These are phyloP conservation scores for Paraurostyla sp. DNA, from an alignment of 73 alveolate species.

Conservation along the genomic window DNA sequence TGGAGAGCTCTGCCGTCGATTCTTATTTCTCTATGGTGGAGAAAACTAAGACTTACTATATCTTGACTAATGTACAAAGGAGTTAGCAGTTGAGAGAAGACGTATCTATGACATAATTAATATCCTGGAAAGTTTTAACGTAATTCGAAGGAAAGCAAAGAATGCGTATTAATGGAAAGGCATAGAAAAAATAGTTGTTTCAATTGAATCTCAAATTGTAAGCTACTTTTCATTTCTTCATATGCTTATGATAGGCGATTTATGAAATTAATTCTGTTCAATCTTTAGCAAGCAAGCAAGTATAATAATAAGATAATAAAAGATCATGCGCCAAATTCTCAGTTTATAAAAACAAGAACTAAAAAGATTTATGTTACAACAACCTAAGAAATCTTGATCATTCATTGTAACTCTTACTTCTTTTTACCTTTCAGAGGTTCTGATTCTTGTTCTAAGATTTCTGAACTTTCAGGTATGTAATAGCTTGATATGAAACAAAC, in stretches of 20 bases:
- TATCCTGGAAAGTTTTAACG: conserved; percentile 84
- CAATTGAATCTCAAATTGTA: conserved; percentile 5
- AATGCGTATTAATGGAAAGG: conserved; percentile 88
- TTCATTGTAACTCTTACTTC: too few species aligned
- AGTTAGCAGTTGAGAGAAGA: conserved; percentile 85
- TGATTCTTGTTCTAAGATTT: too few species aligned
- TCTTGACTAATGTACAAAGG: conserved; percentile 79
- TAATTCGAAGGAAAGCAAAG: conserved; percentile 80
- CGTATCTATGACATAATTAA: conserved; percentile 88
- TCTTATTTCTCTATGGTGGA: conserved; percentile 70
- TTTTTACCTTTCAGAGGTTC: too few species aligned
- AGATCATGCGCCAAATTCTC: not conserved
- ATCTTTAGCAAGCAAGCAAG: too few species aligned
- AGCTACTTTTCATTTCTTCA: not conserved
- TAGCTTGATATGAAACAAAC: too few species aligned
- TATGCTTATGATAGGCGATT: not conserved
- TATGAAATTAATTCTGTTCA: too few species aligned
- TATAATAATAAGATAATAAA: not conserved
- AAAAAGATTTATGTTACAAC: too few species aligned
- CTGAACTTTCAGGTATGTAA: too few species aligned
- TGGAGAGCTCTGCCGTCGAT: conserved; percentile 85
- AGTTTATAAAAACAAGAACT: not conserved
- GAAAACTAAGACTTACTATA: conserved; percentile 63
- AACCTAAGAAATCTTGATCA: too few species aligned
- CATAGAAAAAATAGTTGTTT: conserved; percentile 56